phyloP scores from a whole-genome alignment of 768 basidiomycete genomes.

The Rickenella mellea region DNA sequence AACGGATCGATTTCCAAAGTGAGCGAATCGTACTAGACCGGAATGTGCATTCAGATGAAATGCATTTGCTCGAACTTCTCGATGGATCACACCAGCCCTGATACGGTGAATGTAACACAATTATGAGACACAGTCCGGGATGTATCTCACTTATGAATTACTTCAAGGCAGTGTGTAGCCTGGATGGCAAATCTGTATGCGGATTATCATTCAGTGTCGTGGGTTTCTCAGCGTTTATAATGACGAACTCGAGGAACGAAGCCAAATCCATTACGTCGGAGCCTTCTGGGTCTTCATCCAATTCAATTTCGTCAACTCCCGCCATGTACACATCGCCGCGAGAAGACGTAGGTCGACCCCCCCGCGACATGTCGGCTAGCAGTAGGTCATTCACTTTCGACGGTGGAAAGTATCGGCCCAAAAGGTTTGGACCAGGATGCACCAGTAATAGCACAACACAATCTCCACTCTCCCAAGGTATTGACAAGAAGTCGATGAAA shows the following conservation, averaged over 20 bases:
- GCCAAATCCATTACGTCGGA: slow-evolving; percentile 72
- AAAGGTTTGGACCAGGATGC: slow-evolving; percentile 60
- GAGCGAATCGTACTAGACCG: slow-evolving; percentile 59
- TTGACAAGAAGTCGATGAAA: slow-evolving; percentile 56
- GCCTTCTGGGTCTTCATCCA: slow-evolving; percentile 43
- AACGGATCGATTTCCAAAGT: slow-evolving; percentile 67
- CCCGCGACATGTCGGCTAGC: slow-evolving; percentile 41
- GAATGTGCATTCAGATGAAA: slow-evolving; percentile 67
- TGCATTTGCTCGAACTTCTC: slow-evolving; percentile 72
- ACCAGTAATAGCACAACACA: slow-evolving; percentile 62
- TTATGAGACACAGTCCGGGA: background rate
- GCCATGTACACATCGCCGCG: slow-evolving; percentile 44
- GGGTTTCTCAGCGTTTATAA: slow-evolving; percentile 5
- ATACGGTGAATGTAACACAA: background rate
- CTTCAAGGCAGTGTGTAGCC: slow-evolving; percentile 62
- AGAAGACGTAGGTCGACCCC: slow-evolving; percentile 26
- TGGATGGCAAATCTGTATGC: slow-evolving; percentile 58
- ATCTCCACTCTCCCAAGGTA: slow-evolving; percentile 56
- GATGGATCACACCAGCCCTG: slow-evolving; percentile 52
- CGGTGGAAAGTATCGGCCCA: slow-evolving; percentile 62
- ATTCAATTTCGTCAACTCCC: slow-evolving; percentile 30
- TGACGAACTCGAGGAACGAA: slow-evolving; percentile 58
- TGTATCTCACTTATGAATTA: slow-evolving; percentile 43
- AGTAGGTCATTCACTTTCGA: slow-evolving; percentile 59
- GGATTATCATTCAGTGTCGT: background rate